A percentile compares a stretch with the other conserved stretches of the same genome.
Evolutionary conservation across 371 early-diverging fungal species (phyloP).

Genomic region (Syncephalis plumigaleata): DNA sequence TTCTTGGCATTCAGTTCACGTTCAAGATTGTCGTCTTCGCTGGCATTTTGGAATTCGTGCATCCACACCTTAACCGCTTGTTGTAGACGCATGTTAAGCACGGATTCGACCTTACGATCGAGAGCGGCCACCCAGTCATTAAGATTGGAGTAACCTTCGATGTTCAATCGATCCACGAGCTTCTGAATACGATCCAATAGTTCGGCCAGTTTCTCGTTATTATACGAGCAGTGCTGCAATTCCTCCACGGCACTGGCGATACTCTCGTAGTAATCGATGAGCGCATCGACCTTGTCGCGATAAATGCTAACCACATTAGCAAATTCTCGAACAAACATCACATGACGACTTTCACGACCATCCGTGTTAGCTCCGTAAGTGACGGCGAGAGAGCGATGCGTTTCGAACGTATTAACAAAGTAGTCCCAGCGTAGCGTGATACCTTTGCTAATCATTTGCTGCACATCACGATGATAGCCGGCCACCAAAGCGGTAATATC

Average conservation of each 20-base stretch:
- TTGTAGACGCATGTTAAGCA: constrained; percentile 60
- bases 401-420: constrained; percentile 71
- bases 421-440: constrained; percentile 88
- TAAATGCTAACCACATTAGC: constrained; percentile 76
- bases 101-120: constrained; percentile 62
- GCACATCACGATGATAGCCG: constrained; percentile 81
- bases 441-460: constrained; percentile 74
- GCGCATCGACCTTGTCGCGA: constrained; percentile 83
- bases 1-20: constrained; percentile 21
- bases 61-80: constrained; percentile 66
- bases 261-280: constrained; percentile 66
- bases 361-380: constrained; percentile 27
- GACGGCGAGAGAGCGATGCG: constrained; percentile 24
- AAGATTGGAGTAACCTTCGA: constrained; percentile 87
- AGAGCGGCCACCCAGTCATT: constrained; percentile 76
- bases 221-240: constrained; percentile 65
- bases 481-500: constrained; percentile 70
- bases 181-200: constrained; percentile 73
- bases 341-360: constrained; percentile 68
- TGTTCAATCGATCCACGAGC: constrained; percentile 74
- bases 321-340: constrained; percentile 89
- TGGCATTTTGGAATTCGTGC: constrained; percentile 38
- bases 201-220: constrained; percentile 40
- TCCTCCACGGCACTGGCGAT: constrained; percentile 63
- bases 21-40: constrained; percentile 19